phyloP scores from a whole-genome alignment of 2,329 filamentous ascomycete genomes.

The Keithomyces neogunnii region DNA sequence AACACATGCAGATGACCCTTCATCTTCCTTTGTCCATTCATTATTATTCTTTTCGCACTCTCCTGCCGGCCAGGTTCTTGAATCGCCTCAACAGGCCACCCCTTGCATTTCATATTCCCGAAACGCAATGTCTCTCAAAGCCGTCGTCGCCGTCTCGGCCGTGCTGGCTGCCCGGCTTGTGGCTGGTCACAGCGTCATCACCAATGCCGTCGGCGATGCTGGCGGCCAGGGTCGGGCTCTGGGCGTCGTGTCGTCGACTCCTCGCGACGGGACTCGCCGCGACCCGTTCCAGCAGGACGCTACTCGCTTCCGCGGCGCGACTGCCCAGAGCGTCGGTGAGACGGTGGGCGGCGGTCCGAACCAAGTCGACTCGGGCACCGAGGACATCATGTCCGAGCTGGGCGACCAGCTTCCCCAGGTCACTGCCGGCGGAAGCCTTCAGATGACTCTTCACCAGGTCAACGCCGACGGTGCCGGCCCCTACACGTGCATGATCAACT shows the following conservation, averaged over 20 bases:
- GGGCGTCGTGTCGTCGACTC: constrained; percentile 44
- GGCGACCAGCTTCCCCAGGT: constrained; percentile 52
- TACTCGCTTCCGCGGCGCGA: constrained; percentile 50
- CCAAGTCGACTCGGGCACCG: constrained; percentile 46
- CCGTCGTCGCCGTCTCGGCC: constrained; percentile 34
- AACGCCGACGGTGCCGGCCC: constrained; percentile 59
- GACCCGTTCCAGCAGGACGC: constrained; percentile 56
- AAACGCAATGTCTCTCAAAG: constrained; percentile 23
- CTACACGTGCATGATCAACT: constrained; percentile 57
- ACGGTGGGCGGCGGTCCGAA: constrained; percentile 50
- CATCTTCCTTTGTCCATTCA: not conserved
- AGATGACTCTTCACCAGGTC: constrained; percentile 59
- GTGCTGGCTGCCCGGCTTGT: constrained; percentile 46
- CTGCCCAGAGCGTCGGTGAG: constrained; percentile 47
- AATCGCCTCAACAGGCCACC: not conserved
- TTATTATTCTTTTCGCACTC: not conserved
- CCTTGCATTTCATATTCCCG: not conserved
- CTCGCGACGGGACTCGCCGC: constrained; percentile 52
- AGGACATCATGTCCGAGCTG: constrained; percentile 47
- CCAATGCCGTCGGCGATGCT: constrained; percentile 45
- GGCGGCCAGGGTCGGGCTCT: constrained; percentile 47
- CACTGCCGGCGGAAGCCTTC: constrained; percentile 44
- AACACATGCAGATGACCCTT: not conserved
- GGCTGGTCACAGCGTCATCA: constrained; percentile 53
- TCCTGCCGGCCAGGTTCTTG: constrained; percentile 8